Evolutionary conservation across 176 grass and related monocot species (phyloP).

Genomic region (Puya raimondii): DNA sequence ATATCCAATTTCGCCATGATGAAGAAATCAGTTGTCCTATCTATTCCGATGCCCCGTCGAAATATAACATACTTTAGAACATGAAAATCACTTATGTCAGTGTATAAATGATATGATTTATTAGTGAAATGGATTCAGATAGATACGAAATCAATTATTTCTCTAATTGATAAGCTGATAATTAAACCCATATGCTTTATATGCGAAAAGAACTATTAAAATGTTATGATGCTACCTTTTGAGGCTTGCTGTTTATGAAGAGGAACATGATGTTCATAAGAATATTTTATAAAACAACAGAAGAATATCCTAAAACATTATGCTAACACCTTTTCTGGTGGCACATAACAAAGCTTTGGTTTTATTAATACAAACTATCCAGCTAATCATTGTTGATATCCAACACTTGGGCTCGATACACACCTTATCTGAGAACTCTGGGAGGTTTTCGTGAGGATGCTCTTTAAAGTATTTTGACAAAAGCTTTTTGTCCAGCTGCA

Average conservation of each 20-base stretch:
- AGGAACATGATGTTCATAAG: background rate
- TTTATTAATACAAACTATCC: background rate
- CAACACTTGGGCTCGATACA: background rate
- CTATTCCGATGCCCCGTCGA: slow-evolving; percentile 77
- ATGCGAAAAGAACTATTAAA: background rate
- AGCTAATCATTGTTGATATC: background rate
- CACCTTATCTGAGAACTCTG: slow-evolving; percentile 89
- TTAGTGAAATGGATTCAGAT: background rate
- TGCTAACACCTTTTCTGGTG: no score
- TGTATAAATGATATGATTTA: background rate
- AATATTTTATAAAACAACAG: no score
- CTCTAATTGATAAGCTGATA: no score
- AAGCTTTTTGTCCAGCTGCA: slow-evolving; percentile 82
- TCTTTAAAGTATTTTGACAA: slow-evolving; percentile 82
- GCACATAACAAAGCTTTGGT: no score
- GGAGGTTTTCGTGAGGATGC: slow-evolving; percentile 71
- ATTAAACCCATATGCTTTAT: no score
- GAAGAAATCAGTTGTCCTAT: slow-evolving; percentile 85
- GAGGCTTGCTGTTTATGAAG: background rate
- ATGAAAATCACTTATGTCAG: slow-evolving; percentile 5
- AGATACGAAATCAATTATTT: no score
- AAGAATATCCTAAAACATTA: no score
- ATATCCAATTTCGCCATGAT: slow-evolving; percentile 87
- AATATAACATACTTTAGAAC: slow-evolving; percentile 82
- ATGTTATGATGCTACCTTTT: background rate